phyloP scores from a whole-genome alignment of 2,329 filamentous ascomycete genomes.

The Alternaria longipes region DNA sequence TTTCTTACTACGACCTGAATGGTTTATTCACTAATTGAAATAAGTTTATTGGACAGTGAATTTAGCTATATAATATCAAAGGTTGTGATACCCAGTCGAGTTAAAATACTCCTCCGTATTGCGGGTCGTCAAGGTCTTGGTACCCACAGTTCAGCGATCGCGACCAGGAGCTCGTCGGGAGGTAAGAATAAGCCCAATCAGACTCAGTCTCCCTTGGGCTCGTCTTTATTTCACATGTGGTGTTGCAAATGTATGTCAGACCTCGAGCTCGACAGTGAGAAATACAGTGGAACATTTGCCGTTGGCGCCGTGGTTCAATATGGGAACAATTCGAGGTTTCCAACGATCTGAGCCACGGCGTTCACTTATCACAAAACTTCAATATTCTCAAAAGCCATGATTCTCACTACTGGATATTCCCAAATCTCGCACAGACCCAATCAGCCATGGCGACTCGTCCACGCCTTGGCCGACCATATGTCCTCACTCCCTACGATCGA shows the following conservation, averaged over 20 bases:
- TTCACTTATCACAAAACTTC: too few relatives aligned
- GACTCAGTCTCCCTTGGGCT: neutral
- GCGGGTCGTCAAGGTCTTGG: too few relatives aligned
- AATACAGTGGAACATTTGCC: neutral
- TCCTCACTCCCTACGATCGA: too few relatives aligned
- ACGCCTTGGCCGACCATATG: too few relatives aligned
- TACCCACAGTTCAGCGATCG: neutral
- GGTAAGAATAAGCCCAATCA: neutral
- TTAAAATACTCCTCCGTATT: too few relatives aligned
- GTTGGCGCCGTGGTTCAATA: too few relatives aligned
- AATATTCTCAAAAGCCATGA: too few relatives aligned
- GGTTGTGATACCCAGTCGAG: neutral
- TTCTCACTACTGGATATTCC: too few relatives aligned
- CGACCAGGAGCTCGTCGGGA: neutral
- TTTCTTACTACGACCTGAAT: neutral
- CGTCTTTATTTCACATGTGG: too few relatives aligned
- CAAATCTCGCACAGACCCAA: too few relatives aligned
- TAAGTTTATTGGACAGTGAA: neutral
- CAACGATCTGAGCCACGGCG: accelerated
- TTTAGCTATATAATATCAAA: neutral
- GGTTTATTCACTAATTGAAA: neutral
- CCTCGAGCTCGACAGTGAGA: neutral
- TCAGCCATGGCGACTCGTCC: too few relatives aligned
- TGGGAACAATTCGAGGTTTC: too few relatives aligned
- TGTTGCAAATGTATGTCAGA: neutral